These are phyloP conservation scores for Zychaea mexicana DNA, from an alignment of 371 early-diverging fungal genomes.

Conservation along the genomic window DNA sequence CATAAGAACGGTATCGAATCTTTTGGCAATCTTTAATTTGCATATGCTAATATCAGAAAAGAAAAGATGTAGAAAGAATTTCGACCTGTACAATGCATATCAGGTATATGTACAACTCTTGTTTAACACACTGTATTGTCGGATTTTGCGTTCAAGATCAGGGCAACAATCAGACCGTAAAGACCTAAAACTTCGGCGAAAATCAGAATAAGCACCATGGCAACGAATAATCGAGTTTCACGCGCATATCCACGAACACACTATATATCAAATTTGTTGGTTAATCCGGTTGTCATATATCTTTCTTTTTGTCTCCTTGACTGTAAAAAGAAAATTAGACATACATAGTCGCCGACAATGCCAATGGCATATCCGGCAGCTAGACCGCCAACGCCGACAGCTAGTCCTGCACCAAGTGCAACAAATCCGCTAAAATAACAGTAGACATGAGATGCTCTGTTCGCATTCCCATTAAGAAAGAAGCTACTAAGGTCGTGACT, in stretches of 20 bases:
- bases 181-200: slow-evolving; percentile 94
- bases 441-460: too few species aligned
- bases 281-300: neutral
- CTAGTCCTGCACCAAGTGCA: slow-evolving; percentile 83
- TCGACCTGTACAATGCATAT: neutral
- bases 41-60: neutral
- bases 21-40: too few species aligned
- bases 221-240: slow-evolving; percentile 88
- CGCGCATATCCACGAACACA: slow-evolving; percentile 90
- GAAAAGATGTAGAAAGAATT: neutral
- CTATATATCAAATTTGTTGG: neutral
- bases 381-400: slow-evolving; percentile 86
- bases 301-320: neutral
- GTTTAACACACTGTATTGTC: slow-evolving; percentile 41
- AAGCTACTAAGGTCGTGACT: too few species aligned
- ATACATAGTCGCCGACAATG: slow-evolving; percentile 88
- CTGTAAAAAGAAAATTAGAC: slow-evolving; percentile 24
- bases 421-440: slow-evolving; percentile 71
- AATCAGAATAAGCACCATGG: slow-evolving; percentile 88
- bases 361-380: slow-evolving; percentile 94
- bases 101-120: slow-evolving; percentile 1
- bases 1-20: too few species aligned
- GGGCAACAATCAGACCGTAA: slow-evolving; percentile 87
- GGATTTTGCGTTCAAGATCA: slow-evolving; percentile 81
- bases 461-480: too few species aligned